phyloP scores from a whole-genome alignment of 202 grass and related monocot species.

The Panicum hallii region DNA sequence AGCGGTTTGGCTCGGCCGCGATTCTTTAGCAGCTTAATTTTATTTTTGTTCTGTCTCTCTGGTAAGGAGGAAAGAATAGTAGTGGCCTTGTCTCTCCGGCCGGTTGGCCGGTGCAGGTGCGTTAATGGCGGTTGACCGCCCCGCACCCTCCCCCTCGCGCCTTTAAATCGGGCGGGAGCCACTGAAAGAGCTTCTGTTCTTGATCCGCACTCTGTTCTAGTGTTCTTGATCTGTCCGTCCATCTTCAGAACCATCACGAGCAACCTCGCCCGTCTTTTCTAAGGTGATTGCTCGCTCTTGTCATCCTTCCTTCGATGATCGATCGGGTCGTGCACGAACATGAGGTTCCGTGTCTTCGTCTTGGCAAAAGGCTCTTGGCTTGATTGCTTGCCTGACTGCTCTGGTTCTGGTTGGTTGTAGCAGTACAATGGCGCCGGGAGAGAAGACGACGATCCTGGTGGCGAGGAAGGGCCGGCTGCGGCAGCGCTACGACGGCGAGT shows the following conservation, averaged over 20 bases:
- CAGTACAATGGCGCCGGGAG: constrained; percentile 32
- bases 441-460: not conserved
- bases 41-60: not conserved
- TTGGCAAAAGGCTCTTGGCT: too few relatives aligned
- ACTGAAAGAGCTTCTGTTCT: too few relatives aligned
- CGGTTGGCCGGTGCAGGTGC: constrained; percentile 43
- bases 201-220: too few relatives aligned
- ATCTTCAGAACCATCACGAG: too few relatives aligned
- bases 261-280: not conserved
- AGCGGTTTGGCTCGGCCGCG: not conserved
- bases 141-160: not conserved
- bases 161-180: constrained; percentile 45
- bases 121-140: constrained; percentile 53
- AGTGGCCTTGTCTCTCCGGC: constrained; percentile 13
- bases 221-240: too few relatives aligned
- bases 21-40: not conserved
- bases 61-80: not conserved
- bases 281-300: not conserved
- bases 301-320: too few relatives aligned
- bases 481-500: constrained; percentile 73
- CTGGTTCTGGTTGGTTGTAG: not conserved
- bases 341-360: too few relatives aligned
- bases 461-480: constrained; percentile 66
- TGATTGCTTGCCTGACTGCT: too few relatives aligned
- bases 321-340: too few relatives aligned